phyloP scores from a whole-genome alignment of 257 asterid species.

The Solanum paucissectum region DNA sequence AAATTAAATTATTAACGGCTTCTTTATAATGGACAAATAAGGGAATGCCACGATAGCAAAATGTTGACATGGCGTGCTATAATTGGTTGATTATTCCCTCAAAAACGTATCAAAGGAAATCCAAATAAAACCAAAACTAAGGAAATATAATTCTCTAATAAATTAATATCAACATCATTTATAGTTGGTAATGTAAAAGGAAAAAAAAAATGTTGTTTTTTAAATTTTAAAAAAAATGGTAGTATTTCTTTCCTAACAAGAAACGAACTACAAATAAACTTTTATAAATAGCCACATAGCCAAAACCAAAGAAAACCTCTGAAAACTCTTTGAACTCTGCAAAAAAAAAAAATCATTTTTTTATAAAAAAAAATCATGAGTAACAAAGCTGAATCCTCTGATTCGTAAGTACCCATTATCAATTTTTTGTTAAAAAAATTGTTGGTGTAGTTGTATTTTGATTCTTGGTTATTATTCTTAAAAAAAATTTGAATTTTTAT shows the following conservation, averaged over 20 bases:
- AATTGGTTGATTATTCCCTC: background rate
- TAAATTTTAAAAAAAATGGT: background rate
- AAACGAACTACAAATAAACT: conserved; percentile 5
- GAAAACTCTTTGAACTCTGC: background rate
- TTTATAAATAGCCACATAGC: background rate
- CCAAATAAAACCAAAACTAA: background rate
- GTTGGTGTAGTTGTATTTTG: background rate
- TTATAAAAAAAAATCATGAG: conserved; percentile 18
- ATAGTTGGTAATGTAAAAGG: background rate
- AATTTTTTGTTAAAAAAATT: conserved; percentile 10
- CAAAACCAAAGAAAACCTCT: background rate
- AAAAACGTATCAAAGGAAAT: background rate
- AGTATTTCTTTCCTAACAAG: conserved; percentile 50
- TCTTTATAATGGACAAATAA: background rate
- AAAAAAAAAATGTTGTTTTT: too few relatives aligned
- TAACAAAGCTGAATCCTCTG: conserved; percentile 56
- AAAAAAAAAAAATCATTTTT: background rate
- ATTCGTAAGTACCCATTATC: conserved; percentile 32
- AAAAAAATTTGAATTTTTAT: background rate
- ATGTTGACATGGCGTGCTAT: background rate
- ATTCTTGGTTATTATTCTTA: background rate
- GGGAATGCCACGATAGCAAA: background rate
- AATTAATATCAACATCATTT: background rate
- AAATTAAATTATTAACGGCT: background rate
- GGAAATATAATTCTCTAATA: background rate